Evolutionary conservation across 2,329 filamentous ascomycete species (phyloP).

Genomic region (Fusarium sp.): DNA sequence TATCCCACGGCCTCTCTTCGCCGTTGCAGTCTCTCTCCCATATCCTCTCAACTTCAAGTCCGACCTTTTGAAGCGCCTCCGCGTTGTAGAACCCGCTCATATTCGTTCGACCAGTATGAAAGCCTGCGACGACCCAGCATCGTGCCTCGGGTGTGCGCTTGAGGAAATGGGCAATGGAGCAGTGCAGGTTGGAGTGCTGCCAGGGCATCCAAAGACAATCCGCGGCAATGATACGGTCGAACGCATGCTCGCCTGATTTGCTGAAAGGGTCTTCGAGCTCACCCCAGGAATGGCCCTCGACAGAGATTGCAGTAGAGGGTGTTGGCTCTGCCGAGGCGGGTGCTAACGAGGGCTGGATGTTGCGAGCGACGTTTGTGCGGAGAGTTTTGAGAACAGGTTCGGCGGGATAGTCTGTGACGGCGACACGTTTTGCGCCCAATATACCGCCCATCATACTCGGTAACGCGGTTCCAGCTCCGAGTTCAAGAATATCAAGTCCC

Average conservation of each 20-base stretch:
- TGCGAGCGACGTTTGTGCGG: constrained; percentile 67
- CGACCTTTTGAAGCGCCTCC: constrained; percentile 59
- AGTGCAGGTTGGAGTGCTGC: constrained; percentile 76
- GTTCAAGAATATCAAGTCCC: constrained; percentile 69
- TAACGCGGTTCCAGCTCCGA: constrained; percentile 75
- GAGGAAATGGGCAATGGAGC: constrained; percentile 74
- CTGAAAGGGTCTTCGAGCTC: constrained; percentile 56
- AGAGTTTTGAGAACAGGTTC: constrained; percentile 70
- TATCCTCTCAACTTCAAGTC: constrained; percentile 73
- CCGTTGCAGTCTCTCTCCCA: constrained; percentile 79
- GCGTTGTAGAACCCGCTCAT: constrained; percentile 74
- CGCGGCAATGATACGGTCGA: constrained; percentile 75
- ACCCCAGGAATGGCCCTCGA: constrained; percentile 77
- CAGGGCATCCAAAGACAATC: constrained; percentile 83
- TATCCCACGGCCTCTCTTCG: constrained; percentile 70
- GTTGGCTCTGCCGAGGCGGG: constrained; percentile 47
- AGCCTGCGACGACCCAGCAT: constrained; percentile 76
- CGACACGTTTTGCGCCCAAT: constrained; percentile 63
- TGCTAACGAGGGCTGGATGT: constrained; percentile 56
- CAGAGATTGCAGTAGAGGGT: constrained; percentile 51
- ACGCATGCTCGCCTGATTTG: constrained; percentile 54
- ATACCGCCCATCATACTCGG: constrained; percentile 64
- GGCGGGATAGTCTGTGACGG: constrained; percentile 77
- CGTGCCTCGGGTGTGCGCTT: constrained; percentile 58
- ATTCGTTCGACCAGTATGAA: constrained; percentile 77